phyloP scores from a whole-genome alignment of 1,284 basidiomycete genomes.

The Chiua sp. region DNA sequence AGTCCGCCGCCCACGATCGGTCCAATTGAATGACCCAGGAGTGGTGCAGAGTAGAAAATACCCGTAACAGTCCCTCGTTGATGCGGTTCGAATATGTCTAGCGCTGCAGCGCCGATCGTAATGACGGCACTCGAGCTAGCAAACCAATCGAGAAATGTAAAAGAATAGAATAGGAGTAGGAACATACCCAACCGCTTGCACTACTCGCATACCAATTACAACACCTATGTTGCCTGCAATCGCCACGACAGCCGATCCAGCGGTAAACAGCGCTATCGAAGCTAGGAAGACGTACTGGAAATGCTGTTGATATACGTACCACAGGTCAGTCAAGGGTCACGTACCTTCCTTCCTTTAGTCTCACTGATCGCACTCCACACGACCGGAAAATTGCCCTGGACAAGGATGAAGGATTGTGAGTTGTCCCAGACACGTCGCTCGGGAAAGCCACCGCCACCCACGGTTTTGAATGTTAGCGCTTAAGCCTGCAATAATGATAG shows the following conservation, averaged over 20 bases:
- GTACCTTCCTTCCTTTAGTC: conserved; percentile 81
- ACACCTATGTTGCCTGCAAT: conserved; percentile 64
- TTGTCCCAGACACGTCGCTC: conserved; percentile 44
- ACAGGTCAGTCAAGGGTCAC: background rate
- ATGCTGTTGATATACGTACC: background rate
- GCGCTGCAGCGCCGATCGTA: conserved; percentile 79
- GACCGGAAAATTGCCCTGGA: conserved; percentile 71
- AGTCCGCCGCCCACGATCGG: conserved; percentile 77
- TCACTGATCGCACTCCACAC: conserved; percentile 80
- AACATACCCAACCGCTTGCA: conserved; percentile 67
- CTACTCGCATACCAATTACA: conserved; percentile 74
- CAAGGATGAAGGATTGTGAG: conserved; percentile 78
- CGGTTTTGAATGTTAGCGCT: conserved; percentile 68
- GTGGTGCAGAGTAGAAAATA: conserved; percentile 72
- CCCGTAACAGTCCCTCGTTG: conserved; percentile 85
- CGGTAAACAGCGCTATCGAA: conserved; percentile 63
- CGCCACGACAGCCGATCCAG: conserved; percentile 71
- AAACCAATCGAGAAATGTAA: background rate
- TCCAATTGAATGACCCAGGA: conserved; percentile 69
- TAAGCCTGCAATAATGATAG: conserved; percentile 79
- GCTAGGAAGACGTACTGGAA: conserved; percentile 67
- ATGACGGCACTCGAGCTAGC: conserved; percentile 77
- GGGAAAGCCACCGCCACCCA: background rate
- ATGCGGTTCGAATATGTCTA: conserved; percentile 83
- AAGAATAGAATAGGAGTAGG: background rate